These are phyloP conservation scores for Funneliformis mosseae DNA, from an alignment of 192 early-diverging fungal species.

Conservation along the genomic window DNA sequence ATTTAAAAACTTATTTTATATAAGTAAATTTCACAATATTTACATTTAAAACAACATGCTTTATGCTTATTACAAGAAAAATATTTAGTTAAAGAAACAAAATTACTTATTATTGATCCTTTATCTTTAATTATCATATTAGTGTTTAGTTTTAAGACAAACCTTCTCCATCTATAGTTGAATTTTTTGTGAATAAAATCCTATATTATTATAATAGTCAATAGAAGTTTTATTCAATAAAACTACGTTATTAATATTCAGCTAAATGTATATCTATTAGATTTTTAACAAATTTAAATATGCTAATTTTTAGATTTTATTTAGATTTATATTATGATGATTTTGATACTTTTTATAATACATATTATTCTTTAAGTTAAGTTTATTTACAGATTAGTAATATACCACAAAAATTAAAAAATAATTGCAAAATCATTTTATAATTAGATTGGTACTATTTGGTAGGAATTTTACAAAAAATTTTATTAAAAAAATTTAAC, in stretches of 20 bases:
- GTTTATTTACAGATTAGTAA: too few species aligned
- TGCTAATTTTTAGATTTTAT: neutral
- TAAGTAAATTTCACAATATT: neutral
- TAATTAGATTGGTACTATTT: neutral
- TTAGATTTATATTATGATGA: too few species aligned
- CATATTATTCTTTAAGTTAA: too few species aligned
- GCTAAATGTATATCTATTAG: neutral
- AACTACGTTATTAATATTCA: neutral
- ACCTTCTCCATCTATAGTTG: neutral
- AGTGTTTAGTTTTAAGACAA: neutral
- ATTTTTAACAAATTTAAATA: neutral
- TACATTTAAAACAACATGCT: neutral
- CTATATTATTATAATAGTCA: neutral
- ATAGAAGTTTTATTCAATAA: neutral
- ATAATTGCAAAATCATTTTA: neutral
- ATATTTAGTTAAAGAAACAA: neutral
- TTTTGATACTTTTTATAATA: too few species aligned
- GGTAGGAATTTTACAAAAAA: neutral
- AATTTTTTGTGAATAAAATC: neutral
- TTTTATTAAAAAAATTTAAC: neutral
- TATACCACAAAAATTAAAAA: neutral
- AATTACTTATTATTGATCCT: neutral
- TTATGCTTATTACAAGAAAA: too few species aligned
- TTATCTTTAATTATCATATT: neutral
- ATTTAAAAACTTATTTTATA: neutral